Evolutionary conservation across 2,329 filamentous ascomycete genomes (phyloP).

Genomic region (Hymenoscyphus albidus): DNA sequence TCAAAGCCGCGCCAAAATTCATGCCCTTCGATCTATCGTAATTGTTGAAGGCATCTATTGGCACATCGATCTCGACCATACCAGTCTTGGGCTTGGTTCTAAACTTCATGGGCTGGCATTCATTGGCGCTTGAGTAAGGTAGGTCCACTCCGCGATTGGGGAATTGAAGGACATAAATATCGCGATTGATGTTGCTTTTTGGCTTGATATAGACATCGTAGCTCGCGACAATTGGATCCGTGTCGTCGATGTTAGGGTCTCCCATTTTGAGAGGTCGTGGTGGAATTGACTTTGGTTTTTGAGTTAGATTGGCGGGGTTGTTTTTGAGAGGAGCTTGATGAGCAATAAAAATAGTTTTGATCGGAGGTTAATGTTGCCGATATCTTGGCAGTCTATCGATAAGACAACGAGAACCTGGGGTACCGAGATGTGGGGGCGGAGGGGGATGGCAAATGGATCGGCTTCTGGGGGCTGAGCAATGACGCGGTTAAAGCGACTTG

Average conservation of each 20-base stretch:
- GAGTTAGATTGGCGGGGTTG: slow-evolving; percentile 1
- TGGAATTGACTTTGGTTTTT: not conserved
- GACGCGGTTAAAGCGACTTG: not conserved
- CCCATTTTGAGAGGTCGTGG: slow-evolving; percentile 4
- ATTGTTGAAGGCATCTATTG: slow-evolving; percentile 61
- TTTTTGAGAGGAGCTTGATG: not conserved
- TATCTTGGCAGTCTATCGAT: not conserved
- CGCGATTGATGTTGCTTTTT: slow-evolving; percentile 54
- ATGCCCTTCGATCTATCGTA: slow-evolving; percentile 84
- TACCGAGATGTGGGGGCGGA: not conserved
- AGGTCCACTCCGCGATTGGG: slow-evolving; percentile 65
- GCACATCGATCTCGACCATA: slow-evolving; percentile 90
- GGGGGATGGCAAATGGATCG: not conserved
- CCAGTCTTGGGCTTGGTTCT: slow-evolving; percentile 79
- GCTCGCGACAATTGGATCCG: slow-evolving; percentile 66
- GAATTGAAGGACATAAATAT: slow-evolving; percentile 83
- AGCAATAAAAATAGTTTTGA: not conserved
- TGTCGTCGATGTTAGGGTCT: slow-evolving; percentile 17
- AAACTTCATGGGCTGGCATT: slow-evolving; percentile 63
- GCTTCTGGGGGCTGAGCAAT: not conserved
- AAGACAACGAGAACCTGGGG: not conserved
- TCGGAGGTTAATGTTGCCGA: not conserved
- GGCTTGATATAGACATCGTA: slow-evolving; percentile 89
- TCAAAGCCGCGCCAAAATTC: slow-evolving; percentile 74
- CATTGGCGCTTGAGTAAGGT: slow-evolving; percentile 54